Evolutionary conservation across 768 basidiomycete species (phyloP), one percentile per base, ranked within the genome.

Genomic region (Lentinula lateritia): DNA sequence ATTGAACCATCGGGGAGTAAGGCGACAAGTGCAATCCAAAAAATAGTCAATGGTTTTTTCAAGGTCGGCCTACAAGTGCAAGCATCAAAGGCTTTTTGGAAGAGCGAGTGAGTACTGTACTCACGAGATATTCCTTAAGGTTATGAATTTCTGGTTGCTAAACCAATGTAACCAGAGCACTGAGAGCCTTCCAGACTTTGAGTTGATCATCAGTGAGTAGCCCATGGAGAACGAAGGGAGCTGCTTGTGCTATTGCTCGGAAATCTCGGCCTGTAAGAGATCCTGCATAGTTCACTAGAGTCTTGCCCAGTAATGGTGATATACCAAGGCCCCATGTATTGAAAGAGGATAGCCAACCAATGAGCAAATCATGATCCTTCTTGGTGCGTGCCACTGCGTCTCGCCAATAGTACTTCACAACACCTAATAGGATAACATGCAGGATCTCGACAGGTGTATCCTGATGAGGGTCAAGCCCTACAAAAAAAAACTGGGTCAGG

Each of bases 331-430:
- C 77, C 1, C 60, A 61, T 2, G 70, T 66, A 64, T 79, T 69
- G n/a, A 76, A 57, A 2, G 68, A 71, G 0, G 62, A 62, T 2
- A 78, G 63, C 0, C 75, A 69, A 5, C 64, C 55, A 0, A 63
- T 67, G 0, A 80, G 66, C 10, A 67, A 34, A 6, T 64, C 57
- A 53, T 75, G 75, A 36, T 70, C 50, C 0, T 59, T 43, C 18
- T 72, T 68, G 10, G 68, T 68, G 16, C 65, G 64, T 20, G 66
- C 64, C 12, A 75, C 62, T 0, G 69, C 66, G 66, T 82, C 79
- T 0, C 74, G 71, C 80, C 80, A 83, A 34, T 79, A 72, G 61
- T 82, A 83, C 52, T 82, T 82, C 53, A 81, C 71, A 65, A 80
- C 73, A 0, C 80, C 79, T 1, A 81, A 73, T 0, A 81, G 68